Conservation (phyloP, 2,329 filamentous ascomycete genomes). For the Paecilomyces sp. region DNA sequence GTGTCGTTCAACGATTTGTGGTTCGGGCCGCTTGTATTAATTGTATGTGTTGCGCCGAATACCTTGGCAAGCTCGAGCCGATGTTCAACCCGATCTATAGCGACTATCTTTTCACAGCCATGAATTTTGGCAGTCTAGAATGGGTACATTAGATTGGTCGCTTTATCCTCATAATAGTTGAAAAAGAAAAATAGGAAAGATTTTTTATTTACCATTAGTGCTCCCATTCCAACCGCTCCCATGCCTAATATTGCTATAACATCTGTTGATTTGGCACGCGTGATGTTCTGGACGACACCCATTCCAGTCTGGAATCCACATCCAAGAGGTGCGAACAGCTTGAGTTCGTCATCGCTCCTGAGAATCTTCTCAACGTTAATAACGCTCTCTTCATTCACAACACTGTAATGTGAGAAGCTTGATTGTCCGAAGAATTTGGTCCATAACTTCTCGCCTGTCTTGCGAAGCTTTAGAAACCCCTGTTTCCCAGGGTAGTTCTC, state of each 20-base stretch:
- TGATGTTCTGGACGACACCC: constrained; percentile 34
- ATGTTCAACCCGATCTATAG: constrained; percentile 30
- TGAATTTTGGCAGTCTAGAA: constrained; percentile 33
- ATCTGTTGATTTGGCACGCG: constrained; percentile 27
- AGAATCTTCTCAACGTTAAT: constrained; percentile 37
- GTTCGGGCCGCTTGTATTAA: constrained; percentile 28
- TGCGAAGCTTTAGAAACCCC: too few species aligned
- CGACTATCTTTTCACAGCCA: constrained; percentile 33
- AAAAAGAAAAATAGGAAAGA: too few species aligned
- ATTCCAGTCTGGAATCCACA: constrained; percentile 42
- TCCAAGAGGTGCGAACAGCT: constrained; percentile 38
- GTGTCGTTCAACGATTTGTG: constrained; percentile 24
- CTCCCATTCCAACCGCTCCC: constrained; percentile 41
- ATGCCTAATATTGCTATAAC: constrained; percentile 37
- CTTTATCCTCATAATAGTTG: too few species aligned
- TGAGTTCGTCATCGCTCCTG: constrained; percentile 22
- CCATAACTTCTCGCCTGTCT: constrained; percentile 17
- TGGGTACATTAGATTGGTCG: too few species aligned
- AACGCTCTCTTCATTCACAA: constrained; percentile 33
- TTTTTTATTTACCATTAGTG: constrained; percentile 32
- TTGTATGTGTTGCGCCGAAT: constrained; percentile 33
- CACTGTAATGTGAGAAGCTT: constrained; percentile 34
- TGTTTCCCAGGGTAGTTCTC: too few species aligned
- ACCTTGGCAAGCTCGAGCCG: constrained; percentile 33
- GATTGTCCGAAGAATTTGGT: constrained; percentile 45